Evolutionary conservation across 2,329 filamentous ascomycete species (phyloP), one percentile per base, ranked within the genome.

Genomic region (Piedraia hortae): DNA sequence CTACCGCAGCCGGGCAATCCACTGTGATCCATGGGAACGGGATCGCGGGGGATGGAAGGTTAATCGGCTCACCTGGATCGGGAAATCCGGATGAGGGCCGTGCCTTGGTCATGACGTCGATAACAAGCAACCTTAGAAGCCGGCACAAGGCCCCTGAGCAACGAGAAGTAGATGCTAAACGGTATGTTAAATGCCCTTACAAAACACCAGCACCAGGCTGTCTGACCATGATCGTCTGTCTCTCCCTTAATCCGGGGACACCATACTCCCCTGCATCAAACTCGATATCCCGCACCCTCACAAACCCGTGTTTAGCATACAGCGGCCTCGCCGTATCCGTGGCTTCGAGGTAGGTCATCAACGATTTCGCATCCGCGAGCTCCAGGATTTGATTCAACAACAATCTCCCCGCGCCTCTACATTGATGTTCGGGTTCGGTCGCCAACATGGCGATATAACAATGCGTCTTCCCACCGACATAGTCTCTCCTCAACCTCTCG

Each of bases 311-410:
- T 23, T 36, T 35, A 16, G 37, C 34, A 29, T 44, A 44, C 14
- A 43, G 25, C 2, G 31, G 31, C 17, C 31, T 35, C 16, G 41
- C 41, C 8, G 34, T 33, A 19, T 38, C 33, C 2, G 42, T 48
- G 6, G 45, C 42, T 34, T 51, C 48, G 14, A 53, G 29, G 35
- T 53, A 54, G 10, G 36, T 38, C 10, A 41, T 35, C 15, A 50
- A 23, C 0, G 43, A 43, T 6, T 40, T 35, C n/a, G 34, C 27
- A 30, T 53, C 50, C 12, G 48, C 50, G 22, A 48, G 43, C 10
- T 38, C 32, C 10, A 50, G 19, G 5, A 49, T 48, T 32, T 38
- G 41, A 11, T 45, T 34, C 13, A 53, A 26, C 16, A 53, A 32
- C 28, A 51, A 36, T 3, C 28, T 42, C 5, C 38, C 50, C 6